Evolutionary conservation across 257 asterid genomes (phyloP), one percentile per base, ranked within the genome.

Genomic region (Avicennia marina): DNA sequence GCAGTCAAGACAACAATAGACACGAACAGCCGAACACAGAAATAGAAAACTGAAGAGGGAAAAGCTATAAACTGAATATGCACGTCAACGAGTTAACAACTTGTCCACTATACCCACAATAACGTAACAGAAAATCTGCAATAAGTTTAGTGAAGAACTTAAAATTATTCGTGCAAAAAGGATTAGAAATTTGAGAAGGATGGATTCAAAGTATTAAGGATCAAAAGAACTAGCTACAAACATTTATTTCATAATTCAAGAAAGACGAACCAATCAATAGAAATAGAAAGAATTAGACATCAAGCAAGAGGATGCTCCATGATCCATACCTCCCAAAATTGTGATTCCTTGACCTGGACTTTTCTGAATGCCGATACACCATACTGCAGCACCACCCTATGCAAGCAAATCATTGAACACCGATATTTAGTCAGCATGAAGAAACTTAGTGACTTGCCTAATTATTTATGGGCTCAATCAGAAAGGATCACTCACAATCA

Each of bases 321-420:
- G 20, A 45, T 47, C 12, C 52, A 2, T 83, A 90, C 96, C 98
- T 78, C 98, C 98, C 60, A 91, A 72, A 63, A 88, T 85, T 15
- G 98, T 83, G 53, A 91, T 70, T 33, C 94, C 88, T 58, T 82
- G 94, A 40, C 94, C 94, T 53, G 65, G 74, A 66, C 80, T 75
- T 74, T 83, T 85, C 74, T 87, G 98, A 72, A 91, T 71, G 56
- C 95, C 95, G 33, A 91, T 73, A 71, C 98, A 91, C 98, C 98
- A 88, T 40, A 78, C 87, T 34, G 90, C 85, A 48, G 79, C 83
- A 50, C 86, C 94, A 47, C 78, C 83, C 98, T 91, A 72, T 75
- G 64, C 34, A 65, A 56, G 67, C 44, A 58, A 68, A 46, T 20
- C 31, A 43, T 58, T 15, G 55, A 47, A 32, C 9, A 62, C 42